phyloP scores from a whole-genome alignment of 2,329 filamentous ascomycete genomes.

The Trichoderma pleuroti region DNA sequence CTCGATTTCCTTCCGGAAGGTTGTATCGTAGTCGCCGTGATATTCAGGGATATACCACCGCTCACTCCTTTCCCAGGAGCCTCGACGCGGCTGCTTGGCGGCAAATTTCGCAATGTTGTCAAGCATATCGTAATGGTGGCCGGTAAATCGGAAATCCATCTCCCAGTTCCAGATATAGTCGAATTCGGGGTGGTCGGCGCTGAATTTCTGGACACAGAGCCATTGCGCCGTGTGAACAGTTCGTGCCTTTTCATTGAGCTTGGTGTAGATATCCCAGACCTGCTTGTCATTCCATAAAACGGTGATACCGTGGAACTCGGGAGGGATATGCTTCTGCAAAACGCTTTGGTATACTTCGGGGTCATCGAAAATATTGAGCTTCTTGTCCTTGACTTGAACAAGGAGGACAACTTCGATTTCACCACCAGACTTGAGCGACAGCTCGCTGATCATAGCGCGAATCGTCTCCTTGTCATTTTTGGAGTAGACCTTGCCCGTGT shows the following conservation, averaged over 20 bases:
- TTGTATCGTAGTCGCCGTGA: constrained; percentile 64
- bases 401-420: constrained; percentile 79
- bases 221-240: constrained; percentile 62
- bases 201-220: constrained; percentile 72
- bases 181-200: constrained; percentile 71
- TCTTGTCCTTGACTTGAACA: constrained; percentile 69
- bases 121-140: constrained; percentile 78
- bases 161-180: constrained; percentile 88
- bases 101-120: constrained; percentile 62
- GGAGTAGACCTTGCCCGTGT: constrained; percentile 70
- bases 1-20: constrained; percentile 64
- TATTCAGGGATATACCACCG: constrained; percentile 68
- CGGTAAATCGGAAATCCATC: constrained; percentile 74
- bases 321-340: constrained; percentile 60
- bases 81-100: constrained; percentile 65
- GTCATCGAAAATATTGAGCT: constrained; percentile 57
- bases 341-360: constrained; percentile 56
- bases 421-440: constrained; percentile 70
- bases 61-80: constrained; percentile 69
- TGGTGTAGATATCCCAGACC: constrained; percentile 74
- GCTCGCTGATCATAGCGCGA: constrained; percentile 73
- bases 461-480: constrained; percentile 76
- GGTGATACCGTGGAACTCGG: constrained; percentile 67
- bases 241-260: constrained; percentile 56
- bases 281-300: constrained; percentile 72